phyloP scores from a whole-genome alignment of 2,329 filamentous ascomycete species.

The Aspergillus fumigatus region DNA sequence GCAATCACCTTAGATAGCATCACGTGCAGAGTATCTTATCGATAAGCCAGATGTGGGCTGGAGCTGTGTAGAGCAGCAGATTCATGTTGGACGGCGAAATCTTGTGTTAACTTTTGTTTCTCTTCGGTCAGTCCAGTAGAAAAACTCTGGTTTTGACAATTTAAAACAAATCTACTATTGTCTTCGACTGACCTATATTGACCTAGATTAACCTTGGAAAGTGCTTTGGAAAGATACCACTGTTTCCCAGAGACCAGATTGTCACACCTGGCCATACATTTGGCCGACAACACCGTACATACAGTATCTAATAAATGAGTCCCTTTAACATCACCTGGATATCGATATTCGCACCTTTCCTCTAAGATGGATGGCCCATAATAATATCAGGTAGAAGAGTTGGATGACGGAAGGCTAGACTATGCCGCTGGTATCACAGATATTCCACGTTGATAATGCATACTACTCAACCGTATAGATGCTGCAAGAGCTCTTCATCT shows the following conservation, averaged over 20 bases:
- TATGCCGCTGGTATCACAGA: neutral
- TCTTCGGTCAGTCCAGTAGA: no score
- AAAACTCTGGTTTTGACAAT: no score
- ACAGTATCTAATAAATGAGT: neutral
- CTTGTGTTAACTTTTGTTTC: neutral
- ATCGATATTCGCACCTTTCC: slow-evolving; percentile 10
- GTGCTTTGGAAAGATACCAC: neutral
- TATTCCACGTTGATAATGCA: neutral
- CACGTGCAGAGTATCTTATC: slow-evolving; percentile 15
- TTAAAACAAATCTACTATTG: no score
- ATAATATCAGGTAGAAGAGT: neutral
- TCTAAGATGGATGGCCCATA: neutral
- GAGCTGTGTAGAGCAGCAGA: neutral
- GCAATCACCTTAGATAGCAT: slow-evolving; percentile 18
- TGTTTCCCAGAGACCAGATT: no score
- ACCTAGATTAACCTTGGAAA: no score
- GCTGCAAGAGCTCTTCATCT: slow-evolving; percentile 35
- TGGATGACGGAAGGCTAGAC: neutral
- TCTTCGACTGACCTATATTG: no score
- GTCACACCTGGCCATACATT: neutral
- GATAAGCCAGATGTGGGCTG: slow-evolving; percentile 15
- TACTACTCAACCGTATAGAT: slow-evolving; percentile 8
- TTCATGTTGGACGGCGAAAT: neutral
- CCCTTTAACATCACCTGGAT: slow-evolving; percentile 2
- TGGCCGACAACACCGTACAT: neutral